Conservation (phyloP, 202 grass and related monocot genomes). For the Setaria italica region DNA sequence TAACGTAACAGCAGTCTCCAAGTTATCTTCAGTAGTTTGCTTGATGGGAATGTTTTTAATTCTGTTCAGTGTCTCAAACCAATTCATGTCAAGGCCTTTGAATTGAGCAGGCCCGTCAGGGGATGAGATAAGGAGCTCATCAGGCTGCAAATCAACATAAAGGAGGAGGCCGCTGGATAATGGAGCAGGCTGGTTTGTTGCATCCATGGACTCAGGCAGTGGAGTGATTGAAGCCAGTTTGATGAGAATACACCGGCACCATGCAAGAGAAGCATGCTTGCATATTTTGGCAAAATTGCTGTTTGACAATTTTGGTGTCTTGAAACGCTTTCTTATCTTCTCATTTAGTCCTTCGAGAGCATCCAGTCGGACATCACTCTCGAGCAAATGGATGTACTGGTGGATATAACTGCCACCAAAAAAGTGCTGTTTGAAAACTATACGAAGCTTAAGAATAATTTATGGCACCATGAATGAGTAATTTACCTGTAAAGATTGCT, state of each 20-base stretch:
- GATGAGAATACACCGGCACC: slow-evolving; percentile 90
- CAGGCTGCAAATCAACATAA: slow-evolving; percentile 89
- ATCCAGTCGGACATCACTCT: slow-evolving; percentile 81
- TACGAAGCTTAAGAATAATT: slow-evolving; percentile 23
- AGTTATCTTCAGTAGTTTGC: slow-evolving; percentile 82
- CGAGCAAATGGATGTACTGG: slow-evolving; percentile 90
- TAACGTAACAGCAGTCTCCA: slow-evolving; percentile 85
- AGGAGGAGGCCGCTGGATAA: slow-evolving; percentile 67
- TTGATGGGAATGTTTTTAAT: slow-evolving; percentile 86
- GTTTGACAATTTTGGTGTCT: slow-evolving; percentile 88
- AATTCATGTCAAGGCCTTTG: slow-evolving; percentile 96
- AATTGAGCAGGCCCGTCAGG: slow-evolving; percentile 74
- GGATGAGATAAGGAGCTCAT: slow-evolving; percentile 82
- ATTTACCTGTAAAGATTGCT: slow-evolving; percentile 81
- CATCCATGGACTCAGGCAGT: slow-evolving; percentile 56
- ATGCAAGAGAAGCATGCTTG: slow-evolving; percentile 92
- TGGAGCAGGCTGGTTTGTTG: slow-evolving; percentile 49
- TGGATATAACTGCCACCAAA: slow-evolving; percentile 77
- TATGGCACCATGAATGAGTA: slow-evolving; percentile 26
- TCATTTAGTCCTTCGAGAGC: slow-evolving; percentile 89
- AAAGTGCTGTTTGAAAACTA: slow-evolving; percentile 40
- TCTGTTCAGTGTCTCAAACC: slow-evolving; percentile 83
- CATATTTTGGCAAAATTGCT: slow-evolving; percentile 83
- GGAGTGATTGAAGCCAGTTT: slow-evolving; percentile 93
- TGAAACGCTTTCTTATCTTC: slow-evolving; percentile 94